Evolutionary conservation across 1,139 yeast genomes (phyloP).

Genomic region (Candida sp.): DNA sequence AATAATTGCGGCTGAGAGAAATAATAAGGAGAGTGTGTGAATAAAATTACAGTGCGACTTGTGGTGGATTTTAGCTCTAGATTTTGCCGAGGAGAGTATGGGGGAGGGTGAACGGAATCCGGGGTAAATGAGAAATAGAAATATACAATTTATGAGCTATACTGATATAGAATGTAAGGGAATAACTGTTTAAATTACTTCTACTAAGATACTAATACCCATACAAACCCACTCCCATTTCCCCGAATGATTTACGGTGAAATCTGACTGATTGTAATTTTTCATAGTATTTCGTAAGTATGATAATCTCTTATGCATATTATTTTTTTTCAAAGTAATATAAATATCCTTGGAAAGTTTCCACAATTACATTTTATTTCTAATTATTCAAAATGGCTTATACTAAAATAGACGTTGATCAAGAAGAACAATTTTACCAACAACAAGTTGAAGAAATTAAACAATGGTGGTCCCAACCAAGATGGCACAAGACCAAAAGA

Average conservation of each 20-base stretch:
- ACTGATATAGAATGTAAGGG: no score
- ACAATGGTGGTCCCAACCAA: constrained; percentile 90
- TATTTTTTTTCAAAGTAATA: no score
- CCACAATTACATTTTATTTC: not conserved
- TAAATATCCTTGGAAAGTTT: not conserved
- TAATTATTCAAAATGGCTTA: constrained; percentile 33
- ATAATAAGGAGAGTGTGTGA: not conserved
- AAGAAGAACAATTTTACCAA: constrained; percentile 65
- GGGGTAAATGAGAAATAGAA: not conserved
- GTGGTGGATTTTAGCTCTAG: not conserved
- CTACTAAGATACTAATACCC: no score
- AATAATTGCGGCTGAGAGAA: not conserved
- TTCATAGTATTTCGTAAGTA: no score
- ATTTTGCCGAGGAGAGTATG: not conserved
- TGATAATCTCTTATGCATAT: no score
- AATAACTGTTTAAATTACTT: no score
- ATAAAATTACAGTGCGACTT: not conserved
- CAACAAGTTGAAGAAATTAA: constrained; percentile 70
- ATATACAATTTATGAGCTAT: no score
- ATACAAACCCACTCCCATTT: no score
- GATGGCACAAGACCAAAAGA: constrained; percentile 89
- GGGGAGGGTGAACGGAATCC: not conserved
- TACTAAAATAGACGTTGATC: constrained; percentile 52
- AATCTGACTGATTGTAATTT: no score
- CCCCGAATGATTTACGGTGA: no score